Conservation (phyloP, 371 early-diverging fungal species). For the Edhazardia aedis region DNA sequence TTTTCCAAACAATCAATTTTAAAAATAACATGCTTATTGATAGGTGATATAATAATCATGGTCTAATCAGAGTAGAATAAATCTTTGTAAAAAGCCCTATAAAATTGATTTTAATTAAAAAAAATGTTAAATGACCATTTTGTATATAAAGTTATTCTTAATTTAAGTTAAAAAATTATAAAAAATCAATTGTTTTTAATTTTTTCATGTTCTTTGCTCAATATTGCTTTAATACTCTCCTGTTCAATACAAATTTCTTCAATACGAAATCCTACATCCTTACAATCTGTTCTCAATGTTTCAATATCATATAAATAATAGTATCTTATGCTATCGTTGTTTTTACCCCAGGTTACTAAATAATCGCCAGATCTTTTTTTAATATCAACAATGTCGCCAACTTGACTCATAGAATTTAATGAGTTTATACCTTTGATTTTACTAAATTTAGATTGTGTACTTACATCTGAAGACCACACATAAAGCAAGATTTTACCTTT, state of each 20-base stretch:
- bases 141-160: too few species aligned
- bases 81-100: too few species aligned
- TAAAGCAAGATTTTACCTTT: slow-evolving; percentile 33
- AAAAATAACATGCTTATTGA: too few species aligned
- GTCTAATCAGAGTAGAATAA: too few species aligned
- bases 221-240: slow-evolving; percentile 19
- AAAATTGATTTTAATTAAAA: too few species aligned
- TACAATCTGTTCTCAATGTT: slow-evolving; percentile 15
- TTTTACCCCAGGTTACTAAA: slow-evolving; percentile 40
- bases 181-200: too few species aligned
- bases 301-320: slow-evolving; percentile 31
- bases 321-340: slow-evolving; percentile 29
- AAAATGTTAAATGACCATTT: too few species aligned
- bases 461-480: slow-evolving; percentile 28
- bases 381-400: neutral
- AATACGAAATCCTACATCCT: slow-evolving; percentile 13
- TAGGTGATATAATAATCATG: too few species aligned
- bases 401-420: neutral
- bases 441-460: neutral
- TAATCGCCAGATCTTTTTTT: slow-evolving; percentile 13
- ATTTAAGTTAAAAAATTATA: too few species aligned
- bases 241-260: slow-evolving; percentile 15
- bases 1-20: too few species aligned
- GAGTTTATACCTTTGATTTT: neutral
- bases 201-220: too few species aligned